These are phyloP conservation scores for Onygenales sp. DNA, from an alignment of 2,329 filamentous ascomycete genomes.

Conservation along the genomic window DNA sequence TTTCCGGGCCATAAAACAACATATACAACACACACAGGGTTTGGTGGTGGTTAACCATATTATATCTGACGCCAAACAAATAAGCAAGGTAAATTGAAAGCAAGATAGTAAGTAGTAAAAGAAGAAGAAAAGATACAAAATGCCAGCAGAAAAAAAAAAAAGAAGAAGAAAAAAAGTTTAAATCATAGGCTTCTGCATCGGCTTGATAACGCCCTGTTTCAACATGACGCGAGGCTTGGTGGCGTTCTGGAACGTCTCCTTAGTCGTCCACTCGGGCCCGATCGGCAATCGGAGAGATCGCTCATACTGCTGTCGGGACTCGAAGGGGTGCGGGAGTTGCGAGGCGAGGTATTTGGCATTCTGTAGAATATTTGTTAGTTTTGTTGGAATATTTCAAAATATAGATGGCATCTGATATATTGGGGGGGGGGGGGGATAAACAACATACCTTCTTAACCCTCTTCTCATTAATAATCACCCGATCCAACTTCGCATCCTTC, in stretches of 20 bases:
- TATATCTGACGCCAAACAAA: no score
- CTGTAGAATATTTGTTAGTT: constrained; percentile 31
- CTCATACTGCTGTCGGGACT: constrained; percentile 83
- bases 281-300: constrained; percentile 75
- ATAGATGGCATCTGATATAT: background rate
- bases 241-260: constrained; percentile 79
- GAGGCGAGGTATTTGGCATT: constrained; percentile 81
- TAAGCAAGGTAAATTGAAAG: no score
- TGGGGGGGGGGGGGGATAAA: background rate
- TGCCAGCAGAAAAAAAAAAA: background rate
- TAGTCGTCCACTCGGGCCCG: constrained; percentile 93
- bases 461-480: constrained; percentile 90
- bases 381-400: background rate
- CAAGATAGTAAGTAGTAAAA: no score
- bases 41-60: no score
- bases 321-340: constrained; percentile 79
- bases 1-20: no score
- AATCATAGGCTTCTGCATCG: constrained; percentile 68
- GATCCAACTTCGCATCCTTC: constrained; percentile 70
- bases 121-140: no score
- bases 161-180: constrained; percentile 18
- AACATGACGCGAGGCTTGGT: constrained; percentile 84
- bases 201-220: constrained; percentile 82
- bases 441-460: constrained; percentile 65
- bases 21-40: no score